phyloP scores from a whole-genome alignment of 345 rosid species.

The Gossypium raimondii region DNA sequence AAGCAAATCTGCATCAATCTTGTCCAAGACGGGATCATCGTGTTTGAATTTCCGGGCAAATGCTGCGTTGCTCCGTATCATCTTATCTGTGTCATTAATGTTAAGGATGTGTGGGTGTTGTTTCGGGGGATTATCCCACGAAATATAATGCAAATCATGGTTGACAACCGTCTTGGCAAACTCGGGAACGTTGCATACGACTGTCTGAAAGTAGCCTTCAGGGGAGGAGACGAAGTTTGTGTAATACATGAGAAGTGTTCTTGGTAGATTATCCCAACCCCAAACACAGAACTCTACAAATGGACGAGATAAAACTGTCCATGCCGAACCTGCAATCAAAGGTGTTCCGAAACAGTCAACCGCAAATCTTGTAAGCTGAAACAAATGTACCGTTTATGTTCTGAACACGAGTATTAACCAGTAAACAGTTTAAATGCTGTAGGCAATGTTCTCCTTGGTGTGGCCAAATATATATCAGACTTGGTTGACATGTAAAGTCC shows the following conservation, averaged over 20 bases:
- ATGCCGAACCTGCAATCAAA: slow-evolving; percentile 76
- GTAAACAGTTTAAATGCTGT: slow-evolving; percentile 87
- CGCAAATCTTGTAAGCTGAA: not conserved
- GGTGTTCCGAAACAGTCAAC: not conserved
- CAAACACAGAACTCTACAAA: slow-evolving; percentile 90
- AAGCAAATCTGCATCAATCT: slow-evolving; percentile 70
- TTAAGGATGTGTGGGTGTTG: slow-evolving; percentile 85
- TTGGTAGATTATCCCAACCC: slow-evolving; percentile 99
- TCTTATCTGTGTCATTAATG: slow-evolving; percentile 54
- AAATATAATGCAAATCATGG: slow-evolving; percentile 90
- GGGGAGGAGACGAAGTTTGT: slow-evolving; percentile 94
- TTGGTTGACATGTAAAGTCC: slow-evolving; percentile 75
- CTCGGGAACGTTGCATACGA: slow-evolving; percentile 82
- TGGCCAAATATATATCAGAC: slow-evolving; percentile 69
- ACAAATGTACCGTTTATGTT: not conserved
- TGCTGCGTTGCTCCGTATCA: slow-evolving; percentile 76
- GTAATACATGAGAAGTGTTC: slow-evolving; percentile 87
- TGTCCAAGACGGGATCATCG: slow-evolving; percentile 53
- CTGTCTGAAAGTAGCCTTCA: slow-evolving; percentile 93
- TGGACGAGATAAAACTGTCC: slow-evolving; percentile 88
- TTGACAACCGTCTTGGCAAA: slow-evolving; percentile 62
- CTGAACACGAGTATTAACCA: slow-evolving; percentile 34
- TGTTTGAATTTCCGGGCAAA: slow-evolving; percentile 79
- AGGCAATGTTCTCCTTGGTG: slow-evolving; percentile 77
- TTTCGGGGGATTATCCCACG: slow-evolving; percentile 91